phyloP scores from a whole-genome alignment of 768 basidiomycete species.

The Leccinum ochraceum region DNA sequence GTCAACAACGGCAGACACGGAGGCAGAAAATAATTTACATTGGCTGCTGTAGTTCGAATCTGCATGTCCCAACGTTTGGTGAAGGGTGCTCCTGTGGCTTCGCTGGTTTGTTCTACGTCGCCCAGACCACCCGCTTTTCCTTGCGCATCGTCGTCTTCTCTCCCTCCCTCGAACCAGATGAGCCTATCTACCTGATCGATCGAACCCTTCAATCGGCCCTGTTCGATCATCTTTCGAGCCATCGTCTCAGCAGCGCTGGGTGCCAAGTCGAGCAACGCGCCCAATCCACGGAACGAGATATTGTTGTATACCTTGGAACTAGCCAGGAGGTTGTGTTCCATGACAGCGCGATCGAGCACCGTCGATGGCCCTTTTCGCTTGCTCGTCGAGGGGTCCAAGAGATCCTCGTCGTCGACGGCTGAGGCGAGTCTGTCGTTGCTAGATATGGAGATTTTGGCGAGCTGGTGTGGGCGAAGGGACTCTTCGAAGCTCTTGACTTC shows the following conservation, averaged over 20 bases:
- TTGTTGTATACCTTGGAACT: conserved; percentile 98
- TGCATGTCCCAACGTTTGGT: conserved; percentile 97
- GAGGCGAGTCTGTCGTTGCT: conserved; percentile 81
- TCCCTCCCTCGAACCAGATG: conserved; percentile 88
- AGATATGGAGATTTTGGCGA: conserved; percentile 87
- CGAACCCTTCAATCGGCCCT: conserved; percentile 87
- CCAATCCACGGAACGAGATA: conserved; percentile 93
- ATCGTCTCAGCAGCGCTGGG: conserved; percentile 95
- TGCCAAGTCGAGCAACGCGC: conserved; percentile 84
- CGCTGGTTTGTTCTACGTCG: conserved; percentile 79
- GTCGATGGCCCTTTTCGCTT: conserved; percentile 91
- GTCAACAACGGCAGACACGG: conserved; percentile 3
- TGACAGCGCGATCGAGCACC: conserved; percentile 94
- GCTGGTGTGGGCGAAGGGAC: conserved; percentile 87
- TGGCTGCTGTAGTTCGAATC: conserved; percentile 85
- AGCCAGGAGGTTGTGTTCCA: conserved; percentile 97
- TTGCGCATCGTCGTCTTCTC: conserved; percentile 90
- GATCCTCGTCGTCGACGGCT: conserved; percentile 56
- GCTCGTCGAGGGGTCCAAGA: conserved; percentile 57
- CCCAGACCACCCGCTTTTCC: conserved; percentile 94
- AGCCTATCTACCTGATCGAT: conserved; percentile 96
- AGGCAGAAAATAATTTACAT: conserved; percentile 48
- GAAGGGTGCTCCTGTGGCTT: conserved; percentile 86
- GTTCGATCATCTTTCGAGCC: conserved; percentile 98
- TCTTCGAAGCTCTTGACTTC: conserved; percentile 91